Evolutionary conservation across 2,329 filamentous ascomycete genomes (phyloP).

Genomic region (Arthrobotrys sinensis): DNA sequence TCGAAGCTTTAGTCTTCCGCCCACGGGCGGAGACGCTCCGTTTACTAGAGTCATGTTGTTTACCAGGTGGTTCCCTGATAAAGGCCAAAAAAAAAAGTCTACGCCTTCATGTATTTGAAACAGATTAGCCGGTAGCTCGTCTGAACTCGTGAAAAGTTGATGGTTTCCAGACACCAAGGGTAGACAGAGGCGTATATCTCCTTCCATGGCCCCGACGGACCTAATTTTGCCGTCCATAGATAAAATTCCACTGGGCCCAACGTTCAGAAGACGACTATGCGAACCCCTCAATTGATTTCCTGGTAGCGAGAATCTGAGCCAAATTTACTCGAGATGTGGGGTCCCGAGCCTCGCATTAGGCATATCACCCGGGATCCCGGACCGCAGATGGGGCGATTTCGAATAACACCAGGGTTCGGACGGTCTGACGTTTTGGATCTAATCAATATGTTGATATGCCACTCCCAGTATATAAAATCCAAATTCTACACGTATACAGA

Average conservation of each 20-base stretch:
- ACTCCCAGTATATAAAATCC: background rate
- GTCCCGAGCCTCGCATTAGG: conserved; percentile 24
- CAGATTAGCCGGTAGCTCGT: conserved; percentile 1
- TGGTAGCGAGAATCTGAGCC: conserved; percentile 43
- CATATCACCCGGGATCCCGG: conserved; percentile 46
- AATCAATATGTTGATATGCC: background rate
- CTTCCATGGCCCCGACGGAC: conserved; percentile 16
- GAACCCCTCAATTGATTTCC: background rate
- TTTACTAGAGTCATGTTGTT: background rate
- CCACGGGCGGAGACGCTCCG: background rate
- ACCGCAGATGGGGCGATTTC: conserved; percentile 33
- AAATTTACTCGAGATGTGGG: conserved; percentile 25
- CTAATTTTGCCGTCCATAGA: conserved; percentile 19
- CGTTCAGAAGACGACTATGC: background rate
- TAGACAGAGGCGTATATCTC: background rate
- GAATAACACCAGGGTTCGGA: background rate
- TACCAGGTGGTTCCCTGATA: background rate
- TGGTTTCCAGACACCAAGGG: background rate
- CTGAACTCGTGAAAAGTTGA: background rate
- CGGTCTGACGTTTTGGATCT: background rate
- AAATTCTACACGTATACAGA: too few relatives aligned
- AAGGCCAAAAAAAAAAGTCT: background rate
- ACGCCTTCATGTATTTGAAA: background rate
- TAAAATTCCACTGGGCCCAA: background rate
- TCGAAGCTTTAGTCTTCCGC: too few relatives aligned